Evolutionary conservation across 768 basidiomycete genomes (phyloP), one percentile per base, ranked within the genome.

Genomic region (Lentinula detonsa): DNA sequence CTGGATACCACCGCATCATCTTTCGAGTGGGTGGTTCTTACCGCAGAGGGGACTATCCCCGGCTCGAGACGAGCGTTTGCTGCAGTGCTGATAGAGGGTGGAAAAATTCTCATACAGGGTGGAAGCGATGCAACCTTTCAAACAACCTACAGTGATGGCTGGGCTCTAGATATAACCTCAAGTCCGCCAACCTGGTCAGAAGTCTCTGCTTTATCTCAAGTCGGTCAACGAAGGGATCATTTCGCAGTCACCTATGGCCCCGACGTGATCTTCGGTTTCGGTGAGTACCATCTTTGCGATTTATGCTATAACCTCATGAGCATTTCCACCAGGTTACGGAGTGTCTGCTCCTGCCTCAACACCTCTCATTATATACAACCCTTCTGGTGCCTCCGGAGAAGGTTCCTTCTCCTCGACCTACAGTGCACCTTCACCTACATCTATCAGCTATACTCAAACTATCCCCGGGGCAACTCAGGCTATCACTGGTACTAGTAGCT

Each of bases 181-280:
- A 77, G 67, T 59, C 82, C 85, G 3, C 83, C 85, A 77, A 74
- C 74, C 1, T 93, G 91, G 91, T 78, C 74, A 7, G 64, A 66
- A 48, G 74, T 86, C 16, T 71, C 74, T 4, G 77, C 74, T 1
- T 74, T 92, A 46, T 72, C 80, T 16, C 80, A 82, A 56, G 71
- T 93, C 4, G 90, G 88, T 3, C 67, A 78, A 23, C 77, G 91
- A 53, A 82, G 81, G 49, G 90, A 94, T 70, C 93, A 95, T 70
- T 82, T 86, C 64, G 92, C 89, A 9, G 76, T 88, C 3, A 76
- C 77, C 39, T 76, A 80, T 35, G 86, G 85, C 11, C 74, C 77
- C 35, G 77, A 83, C 58, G 85, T 93, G 21, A 69, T 95, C 9
- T 90, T 94, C 70, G 88, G 87, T 37, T 90, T 88, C 67, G 91